phyloP scores from a whole-genome alignment of 305 asterid genomes.

The Stenogyne calaminthoides region DNA sequence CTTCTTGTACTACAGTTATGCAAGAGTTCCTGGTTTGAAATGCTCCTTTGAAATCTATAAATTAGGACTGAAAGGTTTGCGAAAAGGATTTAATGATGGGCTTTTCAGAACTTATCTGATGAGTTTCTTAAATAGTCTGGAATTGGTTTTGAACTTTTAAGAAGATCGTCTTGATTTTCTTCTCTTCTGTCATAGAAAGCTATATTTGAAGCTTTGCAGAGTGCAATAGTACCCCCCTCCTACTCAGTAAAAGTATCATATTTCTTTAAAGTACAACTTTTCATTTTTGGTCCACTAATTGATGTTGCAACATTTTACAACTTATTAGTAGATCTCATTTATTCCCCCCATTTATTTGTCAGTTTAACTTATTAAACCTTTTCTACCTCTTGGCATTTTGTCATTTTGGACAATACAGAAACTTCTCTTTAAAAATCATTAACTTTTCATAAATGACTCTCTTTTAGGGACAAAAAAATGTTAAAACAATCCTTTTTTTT shows the following conservation, averaged over 20 bases:
- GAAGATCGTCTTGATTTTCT: background rate
- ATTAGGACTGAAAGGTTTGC: slow-evolving; percentile 8
- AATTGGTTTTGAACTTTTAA: background rate
- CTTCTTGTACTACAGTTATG: too few species aligned
- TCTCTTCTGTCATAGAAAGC: background rate
- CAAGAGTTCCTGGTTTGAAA: slow-evolving; percentile 8
- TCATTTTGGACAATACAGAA: background rate
- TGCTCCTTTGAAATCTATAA: background rate
- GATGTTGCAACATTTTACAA: background rate
- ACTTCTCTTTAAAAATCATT: background rate
- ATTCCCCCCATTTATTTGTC: background rate
- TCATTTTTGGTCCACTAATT: background rate
- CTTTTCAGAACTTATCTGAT: background rate
- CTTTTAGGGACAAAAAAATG: background rate
- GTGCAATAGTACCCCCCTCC: background rate
- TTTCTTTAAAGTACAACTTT: background rate
- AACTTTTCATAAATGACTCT: background rate
- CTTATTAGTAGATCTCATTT: background rate
- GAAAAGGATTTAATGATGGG: background rate
- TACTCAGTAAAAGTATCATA: background rate
- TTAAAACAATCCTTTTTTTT: background rate
- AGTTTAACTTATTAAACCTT: background rate
- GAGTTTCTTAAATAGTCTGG: background rate
- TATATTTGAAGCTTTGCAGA: background rate
- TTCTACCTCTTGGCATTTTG: background rate